phyloP scores from a whole-genome alignment of 2,329 filamentous ascomycete genomes.

The Hawksworthiomyces lignivorus region DNA sequence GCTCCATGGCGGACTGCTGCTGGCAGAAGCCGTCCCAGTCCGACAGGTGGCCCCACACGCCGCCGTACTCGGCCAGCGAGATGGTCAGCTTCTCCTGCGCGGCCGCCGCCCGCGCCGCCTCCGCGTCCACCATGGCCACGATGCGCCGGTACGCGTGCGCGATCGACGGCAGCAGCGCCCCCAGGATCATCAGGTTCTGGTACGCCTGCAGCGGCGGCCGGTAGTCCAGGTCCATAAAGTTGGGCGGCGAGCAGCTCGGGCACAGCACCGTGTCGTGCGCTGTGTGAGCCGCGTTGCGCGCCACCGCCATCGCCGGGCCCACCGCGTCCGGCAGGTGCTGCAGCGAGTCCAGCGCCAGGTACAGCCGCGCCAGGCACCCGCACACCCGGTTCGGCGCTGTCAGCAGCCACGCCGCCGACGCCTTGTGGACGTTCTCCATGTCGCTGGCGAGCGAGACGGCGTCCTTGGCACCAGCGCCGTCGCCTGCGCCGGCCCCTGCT shows the following conservation, averaged over 20 bases:
- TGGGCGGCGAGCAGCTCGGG: conserved; percentile 35
- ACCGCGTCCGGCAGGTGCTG: conserved; percentile 38
- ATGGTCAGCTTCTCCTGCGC: conserved; percentile 37
- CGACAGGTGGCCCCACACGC: conserved; percentile 35
- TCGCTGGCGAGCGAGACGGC: background rate
- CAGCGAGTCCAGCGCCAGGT: conserved; percentile 43
- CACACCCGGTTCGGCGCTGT: conserved; percentile 25
- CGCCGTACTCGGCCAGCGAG: conserved; percentile 38
- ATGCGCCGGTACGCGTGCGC: conserved; percentile 51
- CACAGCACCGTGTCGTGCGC: conserved; percentile 48
- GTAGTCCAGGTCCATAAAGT: conserved; percentile 25
- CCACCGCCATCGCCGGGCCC: conserved; percentile 37
- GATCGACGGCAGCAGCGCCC: conserved; percentile 48
- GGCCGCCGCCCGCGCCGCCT: conserved; percentile 35
- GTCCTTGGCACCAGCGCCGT: background rate
- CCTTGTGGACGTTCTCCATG: too few relatives aligned
- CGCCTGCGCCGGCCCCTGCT: background rate
- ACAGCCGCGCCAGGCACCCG: conserved; percentile 41
- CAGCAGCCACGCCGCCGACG: conserved; percentile 9
- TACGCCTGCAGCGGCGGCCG: conserved; percentile 40
- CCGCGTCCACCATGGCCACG: conserved; percentile 46
- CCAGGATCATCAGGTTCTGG: conserved; percentile 53
- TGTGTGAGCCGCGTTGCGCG: conserved; percentile 38
- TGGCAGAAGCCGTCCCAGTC: conserved; percentile 20
- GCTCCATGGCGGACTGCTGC: conserved; percentile 26